These are phyloP conservation scores for Nothopassalora personata DNA, from an alignment of 2,329 filamentous ascomycete genomes.

Conservation along the genomic window DNA sequence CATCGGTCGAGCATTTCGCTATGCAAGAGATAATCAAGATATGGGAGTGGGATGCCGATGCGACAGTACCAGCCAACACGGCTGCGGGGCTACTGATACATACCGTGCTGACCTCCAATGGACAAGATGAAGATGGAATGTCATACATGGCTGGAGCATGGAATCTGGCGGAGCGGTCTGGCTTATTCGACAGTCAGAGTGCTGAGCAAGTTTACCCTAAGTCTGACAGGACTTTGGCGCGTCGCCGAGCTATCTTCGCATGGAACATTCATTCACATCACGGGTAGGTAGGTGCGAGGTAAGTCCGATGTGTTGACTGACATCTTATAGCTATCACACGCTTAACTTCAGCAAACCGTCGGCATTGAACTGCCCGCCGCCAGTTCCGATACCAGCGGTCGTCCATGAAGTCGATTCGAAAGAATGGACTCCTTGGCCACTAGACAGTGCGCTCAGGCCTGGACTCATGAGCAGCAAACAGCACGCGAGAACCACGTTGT, in stretches of 20 bases:
- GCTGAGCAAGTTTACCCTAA: background rate
- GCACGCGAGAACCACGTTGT: constrained; percentile 5
- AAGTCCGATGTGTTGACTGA: background rate
- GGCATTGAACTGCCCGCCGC: background rate
- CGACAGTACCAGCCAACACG: constrained; percentile 7
- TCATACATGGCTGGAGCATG: constrained; percentile 6
- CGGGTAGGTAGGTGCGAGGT: background rate
- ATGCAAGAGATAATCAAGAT: constrained; percentile 4
- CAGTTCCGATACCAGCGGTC: background rate
- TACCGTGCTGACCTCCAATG: constrained; percentile 3
- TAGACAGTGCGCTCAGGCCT: background rate
- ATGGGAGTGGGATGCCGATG: constrained; percentile 7
- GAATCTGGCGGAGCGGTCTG: constrained; percentile 1
- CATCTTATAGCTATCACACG: background rate
- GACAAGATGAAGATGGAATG: constrained; percentile 5
- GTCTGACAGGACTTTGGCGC: background rate
- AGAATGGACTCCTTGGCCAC: constrained; percentile 6
- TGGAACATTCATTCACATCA: constrained; percentile 10
- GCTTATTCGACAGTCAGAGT: background rate
- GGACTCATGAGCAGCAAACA: constrained; percentile 7
- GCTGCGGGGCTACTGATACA: constrained; percentile 9
- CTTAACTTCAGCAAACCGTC: constrained; percentile 1
- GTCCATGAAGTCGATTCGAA: constrained; percentile 1
- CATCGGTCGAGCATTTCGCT: background rate
- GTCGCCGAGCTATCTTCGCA: constrained; percentile 5